Conservation (phyloP, 768 basidiomycete species). For the Lactifluus rugatus region DNA sequence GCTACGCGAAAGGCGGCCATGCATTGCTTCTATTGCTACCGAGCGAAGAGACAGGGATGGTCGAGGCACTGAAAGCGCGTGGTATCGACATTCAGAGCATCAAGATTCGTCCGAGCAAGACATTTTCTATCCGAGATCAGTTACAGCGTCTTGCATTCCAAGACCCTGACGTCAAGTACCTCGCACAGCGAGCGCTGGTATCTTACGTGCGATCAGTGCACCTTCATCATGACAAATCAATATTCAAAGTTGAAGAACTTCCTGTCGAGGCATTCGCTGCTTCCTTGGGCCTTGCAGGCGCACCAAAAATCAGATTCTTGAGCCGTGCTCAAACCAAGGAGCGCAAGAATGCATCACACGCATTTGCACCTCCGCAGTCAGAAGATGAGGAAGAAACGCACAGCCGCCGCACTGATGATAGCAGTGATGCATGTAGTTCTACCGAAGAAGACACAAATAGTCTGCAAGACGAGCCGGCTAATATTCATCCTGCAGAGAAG, state of each 20-base stretch:
- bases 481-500: neutral
- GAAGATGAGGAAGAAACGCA: slow-evolving; percentile 22
- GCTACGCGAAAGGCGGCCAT: slow-evolving; percentile 87
- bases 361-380: slow-evolving; percentile 30
- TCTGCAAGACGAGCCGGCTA: neutral
- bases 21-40: slow-evolving; percentile 75
- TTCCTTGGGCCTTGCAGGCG: slow-evolving; percentile 85
- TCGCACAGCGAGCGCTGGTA: slow-evolving; percentile 90
- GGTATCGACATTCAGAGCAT: slow-evolving; percentile 65
- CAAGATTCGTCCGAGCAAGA: slow-evolving; percentile 84
- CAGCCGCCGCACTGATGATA: slow-evolving; percentile 1
- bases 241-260: slow-evolving; percentile 79
- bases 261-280: slow-evolving; percentile 80
- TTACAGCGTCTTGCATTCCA: slow-evolving; percentile 90
- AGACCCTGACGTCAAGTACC: slow-evolving; percentile 94
- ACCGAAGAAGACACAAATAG: neutral
- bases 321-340: slow-evolving; percentile 55
- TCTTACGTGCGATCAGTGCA: slow-evolving; percentile 91
- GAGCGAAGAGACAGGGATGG: slow-evolving; percentile 91
- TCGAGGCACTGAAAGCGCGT: slow-evolving; percentile 58
- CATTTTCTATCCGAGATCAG: slow-evolving; percentile 73
- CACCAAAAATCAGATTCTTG: slow-evolving; percentile 90
- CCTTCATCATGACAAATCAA: slow-evolving; percentile 86
- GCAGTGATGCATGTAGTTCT: neutral
- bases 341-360: slow-evolving; percentile 64